Evolutionary conservation across 495 filamentous ascomycete genomes (phyloP), one percentile per base, ranked within the genome.

Genomic region (Neurospora tetraspora): DNA sequence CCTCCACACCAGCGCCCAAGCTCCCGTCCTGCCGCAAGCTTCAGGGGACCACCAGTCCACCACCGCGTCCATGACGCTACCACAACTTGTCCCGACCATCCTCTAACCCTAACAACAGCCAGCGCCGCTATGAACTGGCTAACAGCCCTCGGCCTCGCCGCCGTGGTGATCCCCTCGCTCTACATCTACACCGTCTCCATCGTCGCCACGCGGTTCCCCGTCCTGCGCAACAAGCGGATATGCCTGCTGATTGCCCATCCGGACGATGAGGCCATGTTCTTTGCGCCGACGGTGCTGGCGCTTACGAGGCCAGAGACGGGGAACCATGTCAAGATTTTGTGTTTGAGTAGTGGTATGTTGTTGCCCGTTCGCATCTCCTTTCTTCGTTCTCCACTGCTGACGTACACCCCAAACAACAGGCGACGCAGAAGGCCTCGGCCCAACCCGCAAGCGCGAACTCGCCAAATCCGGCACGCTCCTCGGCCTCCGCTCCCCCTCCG

Each of bases 231-330:
- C 83, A 94, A 96, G 84, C 86, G 91, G 74, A 93, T 97, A 74
- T 91, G 91, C 77, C 86, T 99, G 37, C 85, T 99, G 43, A 98
- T 99, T 80, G 96, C 96, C 5, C 96, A 99, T 82, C 96, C 96
- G 0, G 96, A 99, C 81, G 96, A 99, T 74, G 96, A 99, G 84
- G 96, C 96, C 76, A 99, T 99, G 96, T 99, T 99, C 85, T 99
- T 99, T 82, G 89, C 95, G 73, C 96, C 96, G 0, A 91, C 93
- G 0, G 86, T 99, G 4, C 84, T 96, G 70, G 89, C 91, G 6
- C 86, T 99, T 37, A 93, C 94, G 18, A 86, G 87, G 27, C 91
- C 78, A 12, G 87, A 89, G 72, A 82, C 91, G 27, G 91, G 93
- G 1, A 99, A 99, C 78, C 93, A 94, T 77, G 85, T 99, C 74